Evolutionary conservation across 2,329 filamentous ascomycete genomes (phyloP), one percentile per base, ranked within the genome.

Genomic region (Neonectria magnoliae): DNA sequence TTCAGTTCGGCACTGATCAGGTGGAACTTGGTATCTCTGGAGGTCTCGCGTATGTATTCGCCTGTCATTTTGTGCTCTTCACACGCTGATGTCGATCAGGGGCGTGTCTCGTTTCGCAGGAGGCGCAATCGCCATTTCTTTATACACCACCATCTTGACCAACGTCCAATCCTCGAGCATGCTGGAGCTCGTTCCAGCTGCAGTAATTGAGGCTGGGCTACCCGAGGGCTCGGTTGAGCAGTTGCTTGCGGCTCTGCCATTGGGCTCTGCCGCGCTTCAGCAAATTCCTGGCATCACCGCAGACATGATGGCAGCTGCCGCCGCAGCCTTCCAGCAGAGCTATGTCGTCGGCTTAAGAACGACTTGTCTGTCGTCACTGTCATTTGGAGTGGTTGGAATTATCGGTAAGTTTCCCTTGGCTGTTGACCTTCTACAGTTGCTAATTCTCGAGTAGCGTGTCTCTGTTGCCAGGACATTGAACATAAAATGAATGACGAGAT

Each of bases 1-100:
- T 80, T 6, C 83, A 85, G 69, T 80, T 84, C 62, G 83, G 82
- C n/a, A 82, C 83, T 3, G 78, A 82, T 27, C 84, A 85, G 64
- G 77, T 80, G 18, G 81, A 84, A 53, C 76, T 85, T 0, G 83
- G 83, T 14, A 66, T 66, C 6, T 66, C 64, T 7, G 64, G 64
- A 14, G 64, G 64, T 25, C 64, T 66, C 29, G 64, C 64, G 59
- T 64, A 44, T 6, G 51, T 51, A 25, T 20, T 79, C n/a, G n/a
- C 13, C 14, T 3, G 2, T 16, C 14, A 8, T 31, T 48, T 11
- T 10, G 18, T 82, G 14, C 83, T 11, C 76, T 78, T 69, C 45
- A 60, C 16, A 16, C n/a, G 13, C 53, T 64, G 10, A 59, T 41
- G 9, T 42, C 13, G 25, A 48, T 44, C 7, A 72, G 70, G 5